phyloP scores from a whole-genome alignment of 2,329 filamentous ascomycete species.

The Fusarium tuaranense region DNA sequence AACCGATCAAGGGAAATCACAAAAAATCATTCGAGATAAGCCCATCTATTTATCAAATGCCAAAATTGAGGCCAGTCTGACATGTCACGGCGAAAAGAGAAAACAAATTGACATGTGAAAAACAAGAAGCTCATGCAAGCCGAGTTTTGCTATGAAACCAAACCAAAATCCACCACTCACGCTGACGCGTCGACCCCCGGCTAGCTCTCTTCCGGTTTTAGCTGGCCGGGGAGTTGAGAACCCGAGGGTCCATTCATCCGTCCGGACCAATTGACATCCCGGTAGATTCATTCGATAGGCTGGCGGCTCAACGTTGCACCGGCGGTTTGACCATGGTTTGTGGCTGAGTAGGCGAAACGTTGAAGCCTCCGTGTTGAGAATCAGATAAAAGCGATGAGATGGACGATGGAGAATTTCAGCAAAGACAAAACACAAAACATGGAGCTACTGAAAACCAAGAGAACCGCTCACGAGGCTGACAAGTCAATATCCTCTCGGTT shows the following conservation, averaged over 20 bases:
- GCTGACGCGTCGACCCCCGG: background rate
- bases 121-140: background rate
- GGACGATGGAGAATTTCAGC: background rate
- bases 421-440: slow-evolving; percentile 1
- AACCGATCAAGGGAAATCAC: background rate
- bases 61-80: background rate
- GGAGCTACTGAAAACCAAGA: slow-evolving; percentile 20
- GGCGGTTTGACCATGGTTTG: slow-evolving; percentile 6
- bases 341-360: background rate
- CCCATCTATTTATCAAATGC: background rate
- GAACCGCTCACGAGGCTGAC: slow-evolving; percentile 25
- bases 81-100: background rate
- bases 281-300: background rate
- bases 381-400: background rate
- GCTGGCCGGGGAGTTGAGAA: background rate
- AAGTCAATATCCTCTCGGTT: slow-evolving; percentile 33
- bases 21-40: background rate
- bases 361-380: background rate
- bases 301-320: slow-evolving; percentile 1
- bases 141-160: background rate
- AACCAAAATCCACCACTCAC: background rate
- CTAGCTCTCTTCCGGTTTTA: slow-evolving; percentile 1
- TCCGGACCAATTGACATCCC: slow-evolving; percentile 4
- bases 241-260: background rate
- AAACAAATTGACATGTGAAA: background rate